Evolutionary conservation across 192 early-diverging fungal species (phyloP).

Genomic region (Irineochytrium annulatum): DNA sequence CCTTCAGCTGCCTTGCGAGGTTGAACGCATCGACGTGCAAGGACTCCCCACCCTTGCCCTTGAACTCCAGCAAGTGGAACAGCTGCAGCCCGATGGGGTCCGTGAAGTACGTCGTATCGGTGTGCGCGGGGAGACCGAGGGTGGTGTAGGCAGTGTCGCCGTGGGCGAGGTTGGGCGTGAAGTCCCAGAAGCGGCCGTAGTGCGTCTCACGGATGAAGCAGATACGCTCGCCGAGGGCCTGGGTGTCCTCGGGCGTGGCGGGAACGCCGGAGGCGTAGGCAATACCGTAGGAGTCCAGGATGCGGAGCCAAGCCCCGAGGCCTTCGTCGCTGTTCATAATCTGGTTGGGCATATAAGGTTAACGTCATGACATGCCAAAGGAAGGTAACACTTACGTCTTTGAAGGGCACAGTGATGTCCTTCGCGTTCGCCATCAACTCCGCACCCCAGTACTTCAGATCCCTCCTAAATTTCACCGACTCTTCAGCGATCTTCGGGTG

Average conservation of each 20-base stretch:
- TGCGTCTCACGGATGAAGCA: conserved; percentile 74
- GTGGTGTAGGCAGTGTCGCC: conserved; percentile 81
- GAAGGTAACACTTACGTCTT: conserved; percentile 45
- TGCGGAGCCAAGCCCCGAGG: conserved; percentile 61
- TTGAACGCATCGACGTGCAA: conserved; percentile 78
- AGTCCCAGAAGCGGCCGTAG: conserved; percentile 75
- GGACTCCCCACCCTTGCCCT: conserved; percentile 68
- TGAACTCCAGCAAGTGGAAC: conserved; percentile 70
- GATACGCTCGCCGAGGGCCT: conserved; percentile 59
- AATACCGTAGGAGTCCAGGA: conserved; percentile 67
- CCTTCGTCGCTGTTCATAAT: conserved; percentile 64
- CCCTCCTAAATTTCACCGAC: conserved; percentile 3
- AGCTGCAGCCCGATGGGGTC: conserved; percentile 82
- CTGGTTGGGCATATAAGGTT: not conserved
- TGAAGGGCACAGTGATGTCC: conserved; percentile 44
- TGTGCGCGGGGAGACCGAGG: conserved; percentile 70
- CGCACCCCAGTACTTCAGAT: conserved; percentile 35
- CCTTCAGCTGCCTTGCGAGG: conserved; percentile 59
- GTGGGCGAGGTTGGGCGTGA: conserved; percentile 69
- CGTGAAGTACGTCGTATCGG: conserved; percentile 84
- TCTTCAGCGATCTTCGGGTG: conserved; percentile 43
- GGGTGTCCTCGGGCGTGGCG: conserved; percentile 55
- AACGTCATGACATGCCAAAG: too few species aligned
- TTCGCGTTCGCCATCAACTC: conserved; percentile 37
- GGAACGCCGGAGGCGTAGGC: conserved; percentile 73